phyloP scores from a whole-genome alignment of 352 stramenopile genomes.

The Phytophthora macrochlamydospora region DNA sequence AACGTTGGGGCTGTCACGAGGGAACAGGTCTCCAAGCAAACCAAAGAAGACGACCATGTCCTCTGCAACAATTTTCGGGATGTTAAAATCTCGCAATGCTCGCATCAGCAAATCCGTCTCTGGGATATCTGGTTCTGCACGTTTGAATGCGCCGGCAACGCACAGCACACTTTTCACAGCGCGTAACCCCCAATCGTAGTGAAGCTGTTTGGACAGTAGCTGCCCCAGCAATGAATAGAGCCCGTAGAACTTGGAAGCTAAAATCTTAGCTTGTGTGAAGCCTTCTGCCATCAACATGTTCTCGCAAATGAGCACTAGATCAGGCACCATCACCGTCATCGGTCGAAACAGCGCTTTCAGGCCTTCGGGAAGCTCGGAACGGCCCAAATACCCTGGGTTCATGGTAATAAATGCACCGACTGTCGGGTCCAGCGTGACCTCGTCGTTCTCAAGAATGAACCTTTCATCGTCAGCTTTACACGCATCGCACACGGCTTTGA shows the following conservation, averaged over 20 bases:
- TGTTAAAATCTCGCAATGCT: slow-evolving; percentile 97
- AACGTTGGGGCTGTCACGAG: slow-evolving; percentile 82
- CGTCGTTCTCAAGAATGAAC: slow-evolving; percentile 95
- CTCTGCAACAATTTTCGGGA: slow-evolving; percentile 96
- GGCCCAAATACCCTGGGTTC: slow-evolving; percentile 96
- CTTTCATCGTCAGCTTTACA: slow-evolving; percentile 93
- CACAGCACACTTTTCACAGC: slow-evolving; percentile 95
- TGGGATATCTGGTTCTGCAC: slow-evolving; percentile 91
- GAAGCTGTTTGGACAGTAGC: slow-evolving; percentile 94
- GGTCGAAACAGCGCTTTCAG: slow-evolving; percentile 95
- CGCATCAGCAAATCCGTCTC: slow-evolving; percentile 96
- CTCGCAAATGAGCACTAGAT: slow-evolving; percentile 96
- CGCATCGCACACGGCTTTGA: slow-evolving; percentile 95
- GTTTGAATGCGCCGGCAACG: slow-evolving; percentile 94
- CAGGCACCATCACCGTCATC: slow-evolving; percentile 97
- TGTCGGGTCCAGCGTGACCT: slow-evolving; percentile 91
- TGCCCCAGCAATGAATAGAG: slow-evolving; percentile 94
- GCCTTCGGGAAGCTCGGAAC: slow-evolving; percentile 94
- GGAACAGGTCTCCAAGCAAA: slow-evolving; percentile 95
- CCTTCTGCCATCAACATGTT: slow-evolving; percentile 98
- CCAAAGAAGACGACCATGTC: slow-evolving; percentile 96
- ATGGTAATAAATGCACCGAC: slow-evolving; percentile 97
- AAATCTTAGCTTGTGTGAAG: slow-evolving; percentile 94
- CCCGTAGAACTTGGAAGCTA: slow-evolving; percentile 96
- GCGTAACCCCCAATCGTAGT: slow-evolving; percentile 96